phyloP scores from a whole-genome alignment of 139 green algal genomes.

The Chlorella sp. region DNA sequence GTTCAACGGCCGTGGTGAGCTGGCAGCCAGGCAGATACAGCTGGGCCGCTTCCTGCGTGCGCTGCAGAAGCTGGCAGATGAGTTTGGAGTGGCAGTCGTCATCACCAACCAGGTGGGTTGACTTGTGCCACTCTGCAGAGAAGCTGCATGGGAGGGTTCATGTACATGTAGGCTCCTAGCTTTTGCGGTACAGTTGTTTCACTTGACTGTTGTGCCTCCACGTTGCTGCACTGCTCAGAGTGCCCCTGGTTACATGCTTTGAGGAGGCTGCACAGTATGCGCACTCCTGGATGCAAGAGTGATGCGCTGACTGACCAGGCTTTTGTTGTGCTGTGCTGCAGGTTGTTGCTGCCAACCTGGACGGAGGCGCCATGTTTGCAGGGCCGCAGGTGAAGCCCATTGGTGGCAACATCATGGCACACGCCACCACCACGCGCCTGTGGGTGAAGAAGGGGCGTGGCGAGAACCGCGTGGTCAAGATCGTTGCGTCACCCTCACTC shows the following conservation, averaged over 20 bases:
- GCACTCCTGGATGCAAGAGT: no score
- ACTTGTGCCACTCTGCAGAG: no score
- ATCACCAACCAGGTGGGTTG: constrained; percentile 95
- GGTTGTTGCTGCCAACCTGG: constrained; percentile 88
- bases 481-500: constrained; percentile 85
- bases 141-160: no score
- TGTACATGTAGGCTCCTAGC: no score
- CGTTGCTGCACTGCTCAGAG: no score
- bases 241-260: no score
- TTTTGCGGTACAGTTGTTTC: no score
- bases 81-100: constrained; percentile 93
- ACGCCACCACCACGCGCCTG: constrained; percentile 94
- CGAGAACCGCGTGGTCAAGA: constrained; percentile 53
- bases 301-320: no score
- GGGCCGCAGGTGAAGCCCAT: constrained; percentile 95
- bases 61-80: constrained; percentile 85
- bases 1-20: constrained; percentile 85
- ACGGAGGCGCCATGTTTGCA: constrained; percentile 84
- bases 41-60: constrained; percentile 82
- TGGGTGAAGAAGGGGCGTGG: constrained; percentile 14
- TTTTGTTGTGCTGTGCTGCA: constrained; percentile 12
- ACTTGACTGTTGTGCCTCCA: no score
- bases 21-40: constrained; percentile 78
- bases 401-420: constrained; percentile 99
- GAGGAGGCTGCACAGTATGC: no score